phyloP scores from a whole-genome alignment of 2,329 filamentous ascomycete genomes.

The Onygena corvina region DNA sequence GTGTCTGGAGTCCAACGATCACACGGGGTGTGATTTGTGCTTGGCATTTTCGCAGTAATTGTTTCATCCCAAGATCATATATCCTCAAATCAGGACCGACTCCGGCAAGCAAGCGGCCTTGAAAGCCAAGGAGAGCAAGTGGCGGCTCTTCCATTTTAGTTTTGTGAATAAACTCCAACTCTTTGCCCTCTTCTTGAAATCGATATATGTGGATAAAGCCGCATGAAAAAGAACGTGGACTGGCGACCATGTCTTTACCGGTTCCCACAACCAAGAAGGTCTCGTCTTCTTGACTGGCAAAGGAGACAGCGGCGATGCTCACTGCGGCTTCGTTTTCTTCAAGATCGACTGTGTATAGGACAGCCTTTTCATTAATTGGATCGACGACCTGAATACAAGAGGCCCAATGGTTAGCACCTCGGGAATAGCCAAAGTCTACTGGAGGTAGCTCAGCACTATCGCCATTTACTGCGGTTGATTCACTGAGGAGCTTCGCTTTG shows the following conservation, averaged over 20 bases:
- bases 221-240: slow-evolving; percentile 59
- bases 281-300: slow-evolving; percentile 79
- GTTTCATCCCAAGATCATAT: slow-evolving; percentile 86
- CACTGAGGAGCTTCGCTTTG: slow-evolving; percentile 58
- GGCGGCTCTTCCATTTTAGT: slow-evolving; percentile 85
- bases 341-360: slow-evolving; percentile 68
- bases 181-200: slow-evolving; percentile 72
- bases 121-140: slow-evolving; percentile 80
- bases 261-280: slow-evolving; percentile 89
- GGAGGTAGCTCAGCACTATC: slow-evolving; percentile 59
- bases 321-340: slow-evolving; percentile 85
- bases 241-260: slow-evolving; percentile 75
- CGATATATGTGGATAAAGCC: slow-evolving; percentile 90
- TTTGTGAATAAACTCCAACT: slow-evolving; percentile 91
- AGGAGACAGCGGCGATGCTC: slow-evolving; percentile 71
- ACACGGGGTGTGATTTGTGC: slow-evolving; percentile 64
- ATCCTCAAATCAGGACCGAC: slow-evolving; percentile 70
- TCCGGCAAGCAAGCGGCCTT: slow-evolving; percentile 77
- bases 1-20: slow-evolving; percentile 80
- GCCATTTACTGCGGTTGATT: slow-evolving; percentile 58
- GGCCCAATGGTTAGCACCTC: slow-evolving; percentile 76
- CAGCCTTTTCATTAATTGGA: slow-evolving; percentile 59
- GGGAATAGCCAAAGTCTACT: slow-evolving; percentile 79
- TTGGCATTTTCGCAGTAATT: slow-evolving; percentile 84
- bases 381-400: slow-evolving; percentile 92